A percentile compares a stretch with the other conserved stretches of the same genome.
These are phyloP conservation scores for Clarireedia paspali DNA, from an alignment of 2,329 filamentous ascomycete genomes.

Conservation along the genomic window DNA sequence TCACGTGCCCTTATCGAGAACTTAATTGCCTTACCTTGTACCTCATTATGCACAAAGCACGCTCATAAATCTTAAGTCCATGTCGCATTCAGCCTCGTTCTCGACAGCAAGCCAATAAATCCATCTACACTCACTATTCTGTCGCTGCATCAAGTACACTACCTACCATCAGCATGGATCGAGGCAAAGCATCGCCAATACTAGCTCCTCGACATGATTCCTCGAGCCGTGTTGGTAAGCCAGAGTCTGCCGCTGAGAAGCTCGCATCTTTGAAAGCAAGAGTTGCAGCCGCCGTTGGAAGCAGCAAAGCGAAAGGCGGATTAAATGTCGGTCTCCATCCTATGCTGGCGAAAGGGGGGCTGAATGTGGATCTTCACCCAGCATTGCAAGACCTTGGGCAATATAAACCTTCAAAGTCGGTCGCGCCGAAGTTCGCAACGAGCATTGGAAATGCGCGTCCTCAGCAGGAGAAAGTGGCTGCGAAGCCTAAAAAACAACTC, in stretches of 20 bases:
- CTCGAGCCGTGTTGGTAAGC: constrained; percentile 46
- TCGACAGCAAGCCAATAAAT: not conserved
- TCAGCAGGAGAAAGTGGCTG: constrained; percentile 33
- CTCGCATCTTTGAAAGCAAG: constrained; percentile 73
- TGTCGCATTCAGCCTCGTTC: too few species aligned
- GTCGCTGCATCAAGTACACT: not conserved
- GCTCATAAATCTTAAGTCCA: too few species aligned
- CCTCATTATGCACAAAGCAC: not conserved
- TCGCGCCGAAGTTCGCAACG: constrained; percentile 32
- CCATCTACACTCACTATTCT: not conserved
- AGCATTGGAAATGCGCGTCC: constrained; percentile 33
- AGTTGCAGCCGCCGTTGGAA: constrained; percentile 64
- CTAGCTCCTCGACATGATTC: constrained; percentile 50
- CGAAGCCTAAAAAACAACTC: constrained; percentile 41
- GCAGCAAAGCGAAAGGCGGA: constrained; percentile 38
- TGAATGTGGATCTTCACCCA: constrained; percentile 45
- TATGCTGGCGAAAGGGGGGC: constrained; percentile 32
- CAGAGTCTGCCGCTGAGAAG: constrained; percentile 52
- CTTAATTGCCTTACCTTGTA: not conserved
- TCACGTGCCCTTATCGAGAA: not conserved
- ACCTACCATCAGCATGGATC: constrained; percentile 38
- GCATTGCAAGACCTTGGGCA: constrained; percentile 54
- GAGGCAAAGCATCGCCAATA: constrained; percentile 39
- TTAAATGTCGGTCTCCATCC: constrained; percentile 35
- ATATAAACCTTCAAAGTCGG: constrained; percentile 35